These are phyloP conservation scores for Biscogniauxia marginata DNA, from an alignment of 2,329 filamentous ascomycete species.

Conservation along the genomic window DNA sequence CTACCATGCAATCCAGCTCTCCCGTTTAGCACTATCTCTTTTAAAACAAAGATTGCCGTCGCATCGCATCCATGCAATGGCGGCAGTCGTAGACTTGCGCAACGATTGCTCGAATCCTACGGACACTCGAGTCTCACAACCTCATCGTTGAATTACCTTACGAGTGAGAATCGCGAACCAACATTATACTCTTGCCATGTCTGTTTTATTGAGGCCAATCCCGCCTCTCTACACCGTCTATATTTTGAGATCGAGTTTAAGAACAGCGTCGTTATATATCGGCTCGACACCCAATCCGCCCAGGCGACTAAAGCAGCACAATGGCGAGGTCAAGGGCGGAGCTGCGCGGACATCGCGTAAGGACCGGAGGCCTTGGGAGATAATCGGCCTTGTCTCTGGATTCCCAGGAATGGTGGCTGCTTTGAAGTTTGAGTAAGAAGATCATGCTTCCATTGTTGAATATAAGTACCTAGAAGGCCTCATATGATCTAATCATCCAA, in stretches of 20 bases:
- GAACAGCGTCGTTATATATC: conserved; percentile 74
- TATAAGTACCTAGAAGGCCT: background rate
- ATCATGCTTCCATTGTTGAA: conserved; percentile 13
- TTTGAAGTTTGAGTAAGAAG: conserved; percentile 85
- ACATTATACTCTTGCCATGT: conserved; percentile 34
- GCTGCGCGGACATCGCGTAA: conserved; percentile 70
- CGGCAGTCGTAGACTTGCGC: conserved; percentile 3
- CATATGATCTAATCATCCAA: conserved; percentile 13
- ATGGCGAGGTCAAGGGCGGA: conserved; percentile 79
- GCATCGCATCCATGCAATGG: conserved; percentile 2
- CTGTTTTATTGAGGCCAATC: conserved; percentile 55
- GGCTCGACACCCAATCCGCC: conserved; percentile 89
- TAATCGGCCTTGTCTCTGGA: conserved; percentile 80
- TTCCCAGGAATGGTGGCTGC: conserved; percentile 87
- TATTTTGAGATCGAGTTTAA: conserved; percentile 78
- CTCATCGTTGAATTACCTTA: conserved; percentile 6
- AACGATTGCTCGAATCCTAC: background rate
- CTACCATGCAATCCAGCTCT: no score
- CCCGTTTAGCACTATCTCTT: no score
- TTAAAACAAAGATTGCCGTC: no score
- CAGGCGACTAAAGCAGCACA: conserved; percentile 85
- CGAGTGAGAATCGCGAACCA: background rate
- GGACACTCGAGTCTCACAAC: background rate
- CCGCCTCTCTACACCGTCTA: conserved; percentile 94
- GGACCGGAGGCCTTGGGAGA: conserved; percentile 82